Evolutionary conservation across 305 asterid genomes (phyloP), one percentile per base, ranked within the genome.

Genomic region (Plantago coronopus): DNA sequence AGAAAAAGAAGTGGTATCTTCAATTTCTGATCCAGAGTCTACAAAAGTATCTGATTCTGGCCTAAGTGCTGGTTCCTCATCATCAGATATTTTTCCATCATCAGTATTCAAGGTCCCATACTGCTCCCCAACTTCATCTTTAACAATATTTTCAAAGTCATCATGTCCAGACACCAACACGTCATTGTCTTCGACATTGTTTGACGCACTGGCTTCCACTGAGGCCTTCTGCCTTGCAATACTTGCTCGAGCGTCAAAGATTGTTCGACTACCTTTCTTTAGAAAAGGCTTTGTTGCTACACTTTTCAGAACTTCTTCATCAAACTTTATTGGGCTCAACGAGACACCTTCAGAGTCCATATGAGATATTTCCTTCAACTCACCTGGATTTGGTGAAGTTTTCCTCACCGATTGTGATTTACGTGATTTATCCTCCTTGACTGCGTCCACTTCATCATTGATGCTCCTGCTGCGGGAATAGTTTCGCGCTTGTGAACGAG

Each of bases 21-120:
- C 91, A 66, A 68, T 82, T 81, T 83, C 94, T 67, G 96, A 85
- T 64, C 78, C 94, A 67, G 87, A 83, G 67, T 74, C 77, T 48
- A 61, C 68, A 58, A 66, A 73, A 50, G 67, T 78, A 61, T 79
- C 89, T 17, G 77, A 48, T 51, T 79, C 83, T 64, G 60, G 74
- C 61, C 73, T 65, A 48, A 60, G 67, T 53, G 66, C 69, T 50
- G 76, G 74, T 65, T 81, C 91, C 21, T 70, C 80, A 51, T 71
- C 71, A 18, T 72, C 83, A 45, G 74, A 49, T 62, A 61, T 49
- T 29, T 67, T 59, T 48, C 49, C 69, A 48, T 44, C 76, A 69
- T 83, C 83, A 58, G 74, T 49, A 31, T 65, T 54, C 57, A 56
- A 49, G 62, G 69, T 62, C 74, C 72, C 83, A 48, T 75, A 73